A percentile compares a stretch with the other conserved stretches of the same genome.
phyloP scores from a whole-genome alignment of 208 protist species.

The Acanthamoeba healyi region DNA sequence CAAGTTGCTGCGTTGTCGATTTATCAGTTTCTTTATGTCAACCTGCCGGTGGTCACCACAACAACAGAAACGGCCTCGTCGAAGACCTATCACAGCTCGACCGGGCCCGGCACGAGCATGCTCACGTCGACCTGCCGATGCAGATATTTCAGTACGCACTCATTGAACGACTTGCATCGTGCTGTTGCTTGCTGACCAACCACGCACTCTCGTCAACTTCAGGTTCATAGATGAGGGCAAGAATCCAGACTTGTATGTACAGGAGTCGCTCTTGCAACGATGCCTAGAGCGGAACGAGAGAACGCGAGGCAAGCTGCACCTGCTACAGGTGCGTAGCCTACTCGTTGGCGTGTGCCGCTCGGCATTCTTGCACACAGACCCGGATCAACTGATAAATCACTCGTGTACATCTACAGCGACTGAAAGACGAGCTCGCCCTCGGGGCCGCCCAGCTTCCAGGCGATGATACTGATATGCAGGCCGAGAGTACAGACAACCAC shows the following conservation, averaged over 20 bases:
- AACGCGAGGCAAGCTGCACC: conserved; percentile 41
- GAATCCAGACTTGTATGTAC: conserved; percentile 53
- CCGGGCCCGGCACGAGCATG: conserved; percentile 34
- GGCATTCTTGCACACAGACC: background rate
- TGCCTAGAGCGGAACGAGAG: conserved; percentile 50
- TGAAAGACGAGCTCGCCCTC: background rate
- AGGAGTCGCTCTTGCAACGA: conserved; percentile 30
- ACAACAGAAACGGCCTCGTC: background rate
- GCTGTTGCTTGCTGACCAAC: background rate
- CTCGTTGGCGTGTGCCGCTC: background rate
- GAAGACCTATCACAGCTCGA: conserved; percentile 16
- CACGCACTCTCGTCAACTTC: background rate
- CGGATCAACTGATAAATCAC: background rate
- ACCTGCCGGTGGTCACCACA: no score
- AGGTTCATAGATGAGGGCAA: conserved; percentile 59
- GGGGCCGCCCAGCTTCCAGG: background rate
- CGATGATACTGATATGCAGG: background rate
- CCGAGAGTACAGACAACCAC: background rate
- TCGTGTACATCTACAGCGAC: background rate
- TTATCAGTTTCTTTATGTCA: background rate
- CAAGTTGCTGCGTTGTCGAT: background rate
- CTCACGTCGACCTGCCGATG: conserved; percentile 41
- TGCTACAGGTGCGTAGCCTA: background rate
- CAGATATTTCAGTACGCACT: conserved; percentile 58
- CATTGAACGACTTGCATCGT: no score